Evolutionary conservation across 805 yeast genomes (phyloP).

Genomic region (Pichia heedii): DNA sequence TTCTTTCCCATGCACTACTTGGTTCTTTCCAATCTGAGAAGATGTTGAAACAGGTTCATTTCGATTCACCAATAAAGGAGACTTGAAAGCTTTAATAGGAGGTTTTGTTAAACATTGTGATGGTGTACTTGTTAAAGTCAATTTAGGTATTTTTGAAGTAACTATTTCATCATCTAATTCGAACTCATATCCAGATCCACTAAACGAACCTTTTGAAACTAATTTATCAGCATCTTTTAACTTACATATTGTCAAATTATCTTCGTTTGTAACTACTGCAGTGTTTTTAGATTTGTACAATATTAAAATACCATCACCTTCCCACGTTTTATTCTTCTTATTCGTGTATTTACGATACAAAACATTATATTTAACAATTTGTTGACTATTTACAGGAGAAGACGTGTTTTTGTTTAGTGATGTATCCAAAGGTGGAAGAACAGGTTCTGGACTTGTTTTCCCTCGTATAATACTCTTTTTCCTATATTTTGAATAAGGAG

Average conservation of each 20-base stretch:
- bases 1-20: no score
- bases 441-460: not conserved
- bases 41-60: no score
- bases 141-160: constrained; percentile 2
- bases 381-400: not conserved
- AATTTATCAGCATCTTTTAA: constrained; percentile 14
- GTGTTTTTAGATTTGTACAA: constrained; percentile 18
- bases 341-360: constrained; percentile 64
- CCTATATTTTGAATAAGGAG: not conserved
- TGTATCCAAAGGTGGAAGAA: not conserved
- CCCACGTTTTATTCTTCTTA: constrained; percentile 90
- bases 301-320: constrained; percentile 69
- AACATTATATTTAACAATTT: constrained; percentile 24
- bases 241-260: constrained; percentile 21
- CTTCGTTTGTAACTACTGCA: constrained; percentile 20
- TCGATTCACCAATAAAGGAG: not conserved
- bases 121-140: not conserved
- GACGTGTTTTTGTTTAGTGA: not conserved
- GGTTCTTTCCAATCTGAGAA: no score
- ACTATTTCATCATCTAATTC: constrained; percentile 42
- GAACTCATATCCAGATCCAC: constrained; percentile 52
- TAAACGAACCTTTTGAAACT: constrained; percentile 28
- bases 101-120: not conserved
- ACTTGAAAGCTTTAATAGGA: not conserved
- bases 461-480: not conserved